Conservation (phyloP, 2,329 filamentous ascomycete genomes). For the Juglanconis oblonga region DNA sequence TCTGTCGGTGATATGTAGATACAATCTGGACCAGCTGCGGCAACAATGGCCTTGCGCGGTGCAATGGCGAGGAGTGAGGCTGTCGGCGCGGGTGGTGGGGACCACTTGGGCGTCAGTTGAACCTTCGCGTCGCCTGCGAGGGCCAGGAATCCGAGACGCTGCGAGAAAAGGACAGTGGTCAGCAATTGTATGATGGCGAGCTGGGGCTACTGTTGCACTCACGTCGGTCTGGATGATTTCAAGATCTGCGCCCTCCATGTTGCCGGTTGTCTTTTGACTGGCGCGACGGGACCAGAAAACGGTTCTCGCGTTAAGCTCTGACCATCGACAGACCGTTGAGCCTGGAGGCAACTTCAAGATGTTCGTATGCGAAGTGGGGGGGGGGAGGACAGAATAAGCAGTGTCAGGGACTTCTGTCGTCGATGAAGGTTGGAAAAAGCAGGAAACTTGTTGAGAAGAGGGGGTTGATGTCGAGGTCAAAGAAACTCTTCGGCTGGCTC, state of each 20-base stretch:
- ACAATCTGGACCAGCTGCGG: constrained; percentile 79
- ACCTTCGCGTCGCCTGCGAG: constrained; percentile 79
- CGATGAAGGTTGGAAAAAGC: not conserved
- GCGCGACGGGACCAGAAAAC: constrained; percentile 16
- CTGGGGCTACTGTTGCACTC: constrained; percentile 23
- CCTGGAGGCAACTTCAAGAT: not conserved
- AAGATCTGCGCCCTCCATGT: constrained; percentile 59
- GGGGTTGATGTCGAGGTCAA: constrained; percentile 1
- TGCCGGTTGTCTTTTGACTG: constrained; percentile 27
- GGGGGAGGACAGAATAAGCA: not conserved
- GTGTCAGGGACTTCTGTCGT: not conserved
- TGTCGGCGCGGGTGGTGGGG: constrained; percentile 68
- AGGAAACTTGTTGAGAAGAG: not conserved
- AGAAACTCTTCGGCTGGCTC: not conserved
- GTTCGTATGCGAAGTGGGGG: not conserved
- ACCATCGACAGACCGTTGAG: constrained; percentile 5
- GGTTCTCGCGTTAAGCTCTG: constrained; percentile 7
- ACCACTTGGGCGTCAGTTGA: constrained; percentile 77
- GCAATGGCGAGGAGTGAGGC: constrained; percentile 84
- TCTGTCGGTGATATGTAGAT: constrained; percentile 76
- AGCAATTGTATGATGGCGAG: constrained; percentile 19
- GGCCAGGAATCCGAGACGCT: constrained; percentile 78
- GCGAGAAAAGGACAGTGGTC: constrained; percentile 13
- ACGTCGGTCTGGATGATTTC: constrained; percentile 82
- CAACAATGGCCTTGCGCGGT: constrained; percentile 74